These are phyloP conservation scores for Rhodamnia rubescens DNA, from an alignment of 345 rosid species.

Conservation along the genomic window DNA sequence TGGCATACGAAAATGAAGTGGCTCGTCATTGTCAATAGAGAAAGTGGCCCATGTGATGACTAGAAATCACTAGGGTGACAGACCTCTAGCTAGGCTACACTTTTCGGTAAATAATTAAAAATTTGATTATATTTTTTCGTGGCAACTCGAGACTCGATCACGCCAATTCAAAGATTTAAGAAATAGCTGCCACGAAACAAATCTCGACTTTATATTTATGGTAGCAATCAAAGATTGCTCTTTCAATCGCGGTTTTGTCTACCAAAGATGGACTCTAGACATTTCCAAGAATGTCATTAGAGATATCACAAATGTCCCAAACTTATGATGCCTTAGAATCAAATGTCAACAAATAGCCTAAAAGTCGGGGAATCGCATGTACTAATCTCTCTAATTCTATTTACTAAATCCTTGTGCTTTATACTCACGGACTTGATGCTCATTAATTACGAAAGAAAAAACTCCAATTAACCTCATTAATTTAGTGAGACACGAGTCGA, in stretches of 20 bases:
- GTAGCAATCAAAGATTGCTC: not conserved
- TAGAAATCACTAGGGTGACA: not conserved
- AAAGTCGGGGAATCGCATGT: not conserved
- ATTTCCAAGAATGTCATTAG: not conserved
- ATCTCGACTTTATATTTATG: not conserved
- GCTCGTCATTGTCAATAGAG: not conserved
- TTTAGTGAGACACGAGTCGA: not conserved
- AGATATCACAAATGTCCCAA: not conserved
- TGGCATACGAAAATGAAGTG: not conserved
- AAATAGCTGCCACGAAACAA: not conserved
- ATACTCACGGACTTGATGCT: not conserved
- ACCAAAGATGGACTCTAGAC: not conserved
- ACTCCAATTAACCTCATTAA: not conserved
- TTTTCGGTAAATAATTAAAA: not conserved
- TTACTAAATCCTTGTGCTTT: not conserved
- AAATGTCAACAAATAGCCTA: not conserved
- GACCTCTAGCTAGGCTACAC: not conserved
- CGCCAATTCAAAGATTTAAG: not conserved
- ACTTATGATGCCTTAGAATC: not conserved
- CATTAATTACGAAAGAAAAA: not conserved
- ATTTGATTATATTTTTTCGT: not conserved
- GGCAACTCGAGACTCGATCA: not conserved
- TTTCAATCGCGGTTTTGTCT: not conserved
- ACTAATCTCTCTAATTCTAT: not conserved
- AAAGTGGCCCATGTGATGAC: not conserved